Percentiles rank a stretch among this genome's conserved stretches.
phyloP scores from a whole-genome alignment of 1,139 yeast genomes.

The Yamadazyma atmosphaerica region DNA sequence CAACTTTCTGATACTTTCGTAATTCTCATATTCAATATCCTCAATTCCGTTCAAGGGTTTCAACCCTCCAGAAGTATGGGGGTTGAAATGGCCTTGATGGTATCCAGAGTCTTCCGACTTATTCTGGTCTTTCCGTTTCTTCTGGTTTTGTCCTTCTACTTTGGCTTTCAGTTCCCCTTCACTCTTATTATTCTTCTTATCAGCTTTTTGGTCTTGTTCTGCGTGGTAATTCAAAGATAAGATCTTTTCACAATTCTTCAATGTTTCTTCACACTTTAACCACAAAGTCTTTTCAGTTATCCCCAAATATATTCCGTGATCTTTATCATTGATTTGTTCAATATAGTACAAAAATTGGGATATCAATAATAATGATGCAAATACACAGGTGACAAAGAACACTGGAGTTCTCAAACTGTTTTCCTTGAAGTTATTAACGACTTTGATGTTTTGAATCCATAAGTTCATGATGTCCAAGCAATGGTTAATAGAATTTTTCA shows the following conservation, averaged over 20 bases:
- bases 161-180: neutral
- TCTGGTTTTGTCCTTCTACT: neutral
- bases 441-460: constrained; percentile 69
- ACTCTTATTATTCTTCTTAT: neutral
- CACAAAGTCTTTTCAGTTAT: constrained; percentile 49
- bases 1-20: constrained; percentile 26
- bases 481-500: constrained; percentile 57
- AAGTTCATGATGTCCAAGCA: constrained; percentile 60
- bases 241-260: constrained; percentile 54
- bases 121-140: constrained; percentile 6
- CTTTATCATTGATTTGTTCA: constrained; percentile 36
- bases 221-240: constrained; percentile 13
- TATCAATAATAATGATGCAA: constrained; percentile 57
- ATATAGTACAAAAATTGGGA: constrained; percentile 60
- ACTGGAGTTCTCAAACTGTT: constrained; percentile 73
- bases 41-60: constrained; percentile 4
- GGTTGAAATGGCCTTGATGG: neutral
- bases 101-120: constrained; percentile 1
- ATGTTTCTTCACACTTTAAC: constrained; percentile 49
- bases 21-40: constrained; percentile 25
- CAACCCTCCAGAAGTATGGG: neutral
- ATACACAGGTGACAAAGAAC: constrained; percentile 67
- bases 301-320: constrained; percentile 18
- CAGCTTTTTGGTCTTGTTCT: neutral
- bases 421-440: constrained; percentile 60